Conservation (phyloP, 495 filamentous ascomycete species). For the Choiromyces venosus region DNA sequence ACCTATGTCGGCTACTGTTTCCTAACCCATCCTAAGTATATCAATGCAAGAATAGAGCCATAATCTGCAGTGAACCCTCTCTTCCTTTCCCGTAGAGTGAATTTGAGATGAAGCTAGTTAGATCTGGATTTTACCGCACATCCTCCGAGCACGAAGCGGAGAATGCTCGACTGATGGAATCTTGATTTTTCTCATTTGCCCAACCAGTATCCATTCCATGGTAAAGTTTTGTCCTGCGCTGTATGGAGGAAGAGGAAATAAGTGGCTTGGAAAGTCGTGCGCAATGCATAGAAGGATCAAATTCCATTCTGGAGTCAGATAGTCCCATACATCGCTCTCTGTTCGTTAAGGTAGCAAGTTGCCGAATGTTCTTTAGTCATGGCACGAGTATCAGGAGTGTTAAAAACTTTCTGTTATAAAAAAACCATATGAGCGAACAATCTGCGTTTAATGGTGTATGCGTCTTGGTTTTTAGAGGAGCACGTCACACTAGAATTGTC, state of each 20-base stretch:
- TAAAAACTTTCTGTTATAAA: not conserved
- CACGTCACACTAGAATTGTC: not conserved
- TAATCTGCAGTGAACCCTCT: not conserved
- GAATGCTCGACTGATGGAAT: no score
- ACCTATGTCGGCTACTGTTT: not conserved
- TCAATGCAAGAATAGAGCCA: not conserved
- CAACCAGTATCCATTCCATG: not conserved
- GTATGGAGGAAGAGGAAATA: not conserved
- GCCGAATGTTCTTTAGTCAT: not conserved
- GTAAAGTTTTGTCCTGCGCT: not conserved
- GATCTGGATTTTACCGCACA: not conserved
- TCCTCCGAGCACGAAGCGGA: not conserved
- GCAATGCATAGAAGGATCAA: not conserved
- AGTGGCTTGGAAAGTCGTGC: not conserved
- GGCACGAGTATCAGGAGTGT: not conserved
- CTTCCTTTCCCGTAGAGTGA: no score
- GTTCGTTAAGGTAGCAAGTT: not conserved
- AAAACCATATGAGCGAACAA: no score
- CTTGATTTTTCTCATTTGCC: no score
- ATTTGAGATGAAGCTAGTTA: no score
- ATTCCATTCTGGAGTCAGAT: not conserved
- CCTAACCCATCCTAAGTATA: not conserved
- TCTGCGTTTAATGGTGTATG: not conserved
- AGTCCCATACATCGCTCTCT: not conserved
- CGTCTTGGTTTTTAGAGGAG: not conserved